These are phyloP conservation scores for Sugiyamaella castrensis DNA, from an alignment of 1,139 yeast species.

Conservation along the genomic window DNA sequence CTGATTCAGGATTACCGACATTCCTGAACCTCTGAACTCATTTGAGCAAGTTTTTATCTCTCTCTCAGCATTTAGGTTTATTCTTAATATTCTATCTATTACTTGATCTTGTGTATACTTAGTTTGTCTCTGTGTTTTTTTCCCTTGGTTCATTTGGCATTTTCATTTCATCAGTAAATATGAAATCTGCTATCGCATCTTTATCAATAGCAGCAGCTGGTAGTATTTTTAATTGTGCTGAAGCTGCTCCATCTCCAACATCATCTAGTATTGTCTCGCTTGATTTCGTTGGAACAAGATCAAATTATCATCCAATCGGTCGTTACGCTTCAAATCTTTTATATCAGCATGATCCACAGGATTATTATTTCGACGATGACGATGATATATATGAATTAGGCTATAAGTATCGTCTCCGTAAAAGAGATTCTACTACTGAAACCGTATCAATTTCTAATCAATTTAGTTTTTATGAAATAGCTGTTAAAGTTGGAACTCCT, in stretches of 20 bases:
- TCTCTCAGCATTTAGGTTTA: too few species aligned
- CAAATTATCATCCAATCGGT: conserved; percentile 13
- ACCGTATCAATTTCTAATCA: conserved; percentile 20
- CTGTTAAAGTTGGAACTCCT: conserved; percentile 41
- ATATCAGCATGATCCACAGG: not conserved
- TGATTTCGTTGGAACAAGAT: conserved; percentile 8
- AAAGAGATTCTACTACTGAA: conserved; percentile 15
- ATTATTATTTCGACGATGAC: too few species aligned
- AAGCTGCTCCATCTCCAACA: not conserved
- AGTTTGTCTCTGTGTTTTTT: too few species aligned
- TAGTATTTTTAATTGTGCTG: not conserved
- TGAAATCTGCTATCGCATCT: not conserved
- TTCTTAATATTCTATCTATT: too few species aligned
- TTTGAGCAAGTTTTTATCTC: too few species aligned
- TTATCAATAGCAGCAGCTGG: not conserved
- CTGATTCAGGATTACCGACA: too few species aligned
- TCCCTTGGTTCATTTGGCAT: too few species aligned
- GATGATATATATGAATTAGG: too few species aligned
- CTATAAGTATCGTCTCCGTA: conserved; percentile 50
- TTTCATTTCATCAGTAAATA: too few species aligned
- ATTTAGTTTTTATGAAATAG: conserved; percentile 38
- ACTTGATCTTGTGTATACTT: too few species aligned
- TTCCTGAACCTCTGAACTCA: too few species aligned
- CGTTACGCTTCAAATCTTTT: conserved; percentile 9
- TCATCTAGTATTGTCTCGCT: conserved; percentile 8